Percentiles rank a stretch among this genome's conserved stretches.
Conservation (phyloP, 164 flowering plant genomes). For the Macadamia integrifolia region DNA sequence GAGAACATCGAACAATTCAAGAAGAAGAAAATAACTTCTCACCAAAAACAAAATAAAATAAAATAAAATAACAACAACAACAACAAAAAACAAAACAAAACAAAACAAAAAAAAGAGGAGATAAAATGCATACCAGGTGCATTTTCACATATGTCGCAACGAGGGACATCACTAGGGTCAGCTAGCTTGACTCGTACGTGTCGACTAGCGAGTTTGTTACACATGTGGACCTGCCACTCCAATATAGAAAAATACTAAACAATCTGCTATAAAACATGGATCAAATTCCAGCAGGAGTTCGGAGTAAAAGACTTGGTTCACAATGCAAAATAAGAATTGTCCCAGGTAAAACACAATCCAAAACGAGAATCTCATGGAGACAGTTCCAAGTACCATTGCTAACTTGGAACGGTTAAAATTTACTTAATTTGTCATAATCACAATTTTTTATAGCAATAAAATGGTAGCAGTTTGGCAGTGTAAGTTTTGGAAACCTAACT, state of each 20-base stretch:
- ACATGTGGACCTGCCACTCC: slow-evolving; percentile 80
- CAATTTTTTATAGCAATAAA: too few relatives aligned
- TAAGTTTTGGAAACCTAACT: too few relatives aligned
- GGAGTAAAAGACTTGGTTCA: too few relatives aligned
- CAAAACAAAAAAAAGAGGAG: not conserved
- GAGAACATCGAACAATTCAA: too few relatives aligned
- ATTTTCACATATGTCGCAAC: slow-evolving; percentile 95
- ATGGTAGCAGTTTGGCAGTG: too few relatives aligned
- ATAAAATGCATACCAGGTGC: slow-evolving; percentile 50
- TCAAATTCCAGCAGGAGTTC: not conserved
- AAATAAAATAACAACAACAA: not conserved
- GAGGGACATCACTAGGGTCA: slow-evolving; percentile 71
- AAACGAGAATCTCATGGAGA: too few relatives aligned
- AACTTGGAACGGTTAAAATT: too few relatives aligned
- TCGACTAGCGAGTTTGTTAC: slow-evolving; percentile 93
- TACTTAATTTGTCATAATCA: too few relatives aligned
- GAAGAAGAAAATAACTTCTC: not conserved
- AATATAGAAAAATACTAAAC: slow-evolving; percentile 10
- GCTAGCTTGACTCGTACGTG: slow-evolving; percentile 89
- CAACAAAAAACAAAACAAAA: too few relatives aligned
- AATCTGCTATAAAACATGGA: not conserved
- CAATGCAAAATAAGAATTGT: too few relatives aligned
- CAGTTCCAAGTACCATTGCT: too few relatives aligned
- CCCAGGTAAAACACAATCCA: too few relatives aligned
- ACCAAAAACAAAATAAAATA: not conserved